Evolutionary conservation across 2,329 filamentous ascomycete species (phyloP), one percentile per base, ranked within the genome.

Genomic region (Dothideomycetes sp.): DNA sequence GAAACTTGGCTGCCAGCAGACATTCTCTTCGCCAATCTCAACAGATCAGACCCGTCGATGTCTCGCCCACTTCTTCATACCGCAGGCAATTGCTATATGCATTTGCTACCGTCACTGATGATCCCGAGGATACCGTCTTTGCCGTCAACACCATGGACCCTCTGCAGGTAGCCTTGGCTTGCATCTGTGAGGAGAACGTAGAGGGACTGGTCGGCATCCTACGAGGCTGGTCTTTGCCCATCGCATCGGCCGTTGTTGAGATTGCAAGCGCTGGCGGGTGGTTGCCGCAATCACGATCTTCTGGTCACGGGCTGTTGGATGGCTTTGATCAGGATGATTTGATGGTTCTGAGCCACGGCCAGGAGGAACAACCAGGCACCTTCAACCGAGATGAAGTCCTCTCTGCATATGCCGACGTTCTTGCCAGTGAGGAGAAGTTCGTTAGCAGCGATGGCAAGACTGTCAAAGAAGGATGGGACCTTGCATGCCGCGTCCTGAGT

Each of bases 241-340:
- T 94, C 14, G 79, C 86, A 9, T 73, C 81, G 19, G 78, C 85
- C 4, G 76, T 91, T 12, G 82, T 83, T 3, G 89, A 96, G 60
- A 69, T 96, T 41, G 87, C 84, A 9, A 81, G 78, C n/a, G 68
- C 85, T 18, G 86, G 82, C 7, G 79, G 80, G 33, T 96, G 89
- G 89, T 70, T 95, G 33, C 78, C 81, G 17, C 50, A 56, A 12
- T 68, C 70, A 18, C 67, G 72, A 19, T 66, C 72, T 40, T 61
- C 70, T 5, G 65, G 69, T 19, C 70, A 66, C 46, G 51, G 49
- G 14, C 60, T 77, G 34, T 71, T 83, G 49, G 72, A 77, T 36
- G 79, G 77, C 17, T 75, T 94, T 41, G 86, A 88, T 52, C 76
- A 84, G 61, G 81, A 87, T 46, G 88, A 95, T 53, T 65, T 95